Evolutionary conservation across 176 grass and related monocot species (phyloP), one percentile per base, ranked within the genome.

Genomic region (Avena insularis): DNA sequence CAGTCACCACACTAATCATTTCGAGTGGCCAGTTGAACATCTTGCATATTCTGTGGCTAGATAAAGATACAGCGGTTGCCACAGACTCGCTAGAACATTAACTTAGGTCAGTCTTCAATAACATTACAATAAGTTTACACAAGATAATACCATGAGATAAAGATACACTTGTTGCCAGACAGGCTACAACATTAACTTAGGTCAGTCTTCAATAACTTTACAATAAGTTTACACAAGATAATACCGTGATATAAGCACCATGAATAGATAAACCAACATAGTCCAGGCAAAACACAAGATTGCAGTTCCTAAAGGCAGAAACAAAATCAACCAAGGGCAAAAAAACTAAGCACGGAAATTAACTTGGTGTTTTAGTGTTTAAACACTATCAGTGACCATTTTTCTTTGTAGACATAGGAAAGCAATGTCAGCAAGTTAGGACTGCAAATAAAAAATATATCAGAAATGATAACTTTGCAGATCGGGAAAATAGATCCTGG

Each of bases 241-340:
- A 29, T 29, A 29, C 29, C 29, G 29, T 29, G 5, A 87, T 12
- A 58, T 68, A 62, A 55, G 55, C 16, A 83, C 19, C 77, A 72
- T 45, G 13, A 36, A 79, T 3, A 38, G 16, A 29, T 29, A 29
- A 43, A 72, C 17, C 21, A 87, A 48, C 71, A 19, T 25, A 65
- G 25, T 76, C 48, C 33, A 81, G 36, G 35, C 17, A 81, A 80
- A 89, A 81, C 43, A 75, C 46, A 68, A 82, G 6, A 82, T 14
- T 53, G 11, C 63, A 70, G 25, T 38, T n/a, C 48, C 15, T 4
- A 27, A 64, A 60, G 19, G 35, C 56, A 79, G 54, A 59, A 60
- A 7, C 17, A 79, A 60, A 43, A 72, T 43, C n/a, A 89, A 84
- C 29, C 29, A 59, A 50, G 16, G 35, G 61, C 9, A 69, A 47